Evolutionary conservation across 75 land plant species (phyloP).

Genomic region (Cupressus sempervirens): DNA sequence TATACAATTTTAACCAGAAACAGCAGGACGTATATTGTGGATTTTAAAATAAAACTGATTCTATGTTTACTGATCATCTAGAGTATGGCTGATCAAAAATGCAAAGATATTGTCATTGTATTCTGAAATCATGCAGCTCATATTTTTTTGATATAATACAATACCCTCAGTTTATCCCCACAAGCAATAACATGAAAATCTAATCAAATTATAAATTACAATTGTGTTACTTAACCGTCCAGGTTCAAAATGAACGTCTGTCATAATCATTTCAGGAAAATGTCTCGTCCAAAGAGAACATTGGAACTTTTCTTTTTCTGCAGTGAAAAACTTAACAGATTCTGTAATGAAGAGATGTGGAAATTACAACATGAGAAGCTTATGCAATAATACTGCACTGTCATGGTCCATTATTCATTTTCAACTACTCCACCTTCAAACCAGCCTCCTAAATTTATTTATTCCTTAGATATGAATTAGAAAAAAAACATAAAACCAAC

Average conservation of each 20-base stretch:
- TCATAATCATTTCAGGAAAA: not conserved
- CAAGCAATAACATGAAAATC: not conserved
- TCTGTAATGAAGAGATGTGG: not conserved
- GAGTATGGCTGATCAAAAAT: not conserved
- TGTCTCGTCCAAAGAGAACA: not conserved
- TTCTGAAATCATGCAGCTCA: not conserved
- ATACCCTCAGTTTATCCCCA: not conserved
- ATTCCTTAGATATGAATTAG: not conserved
- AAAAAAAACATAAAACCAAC: not conserved
- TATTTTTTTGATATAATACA: not conserved
- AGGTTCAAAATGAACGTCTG: not conserved
- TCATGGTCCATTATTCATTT: not conserved
- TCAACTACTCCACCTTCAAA: not conserved
- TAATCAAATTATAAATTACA: not conserved
- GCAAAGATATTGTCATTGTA: not conserved
- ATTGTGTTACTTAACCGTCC: not conserved
- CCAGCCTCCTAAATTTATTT: not conserved
- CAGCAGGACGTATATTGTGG: not conserved
- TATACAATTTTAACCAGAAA: not conserved
- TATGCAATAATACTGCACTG: not conserved
- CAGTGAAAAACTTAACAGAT: not conserved
- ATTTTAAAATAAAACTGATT: not conserved
- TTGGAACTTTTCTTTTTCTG: not conserved
- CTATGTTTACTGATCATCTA: not conserved
- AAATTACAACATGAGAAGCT: not conserved